Percentiles rank a stretch among this genome's conserved stretches.
Conservation (phyloP, 164 flowering plant genomes). For the Tinospora cordifolia region DNA sequence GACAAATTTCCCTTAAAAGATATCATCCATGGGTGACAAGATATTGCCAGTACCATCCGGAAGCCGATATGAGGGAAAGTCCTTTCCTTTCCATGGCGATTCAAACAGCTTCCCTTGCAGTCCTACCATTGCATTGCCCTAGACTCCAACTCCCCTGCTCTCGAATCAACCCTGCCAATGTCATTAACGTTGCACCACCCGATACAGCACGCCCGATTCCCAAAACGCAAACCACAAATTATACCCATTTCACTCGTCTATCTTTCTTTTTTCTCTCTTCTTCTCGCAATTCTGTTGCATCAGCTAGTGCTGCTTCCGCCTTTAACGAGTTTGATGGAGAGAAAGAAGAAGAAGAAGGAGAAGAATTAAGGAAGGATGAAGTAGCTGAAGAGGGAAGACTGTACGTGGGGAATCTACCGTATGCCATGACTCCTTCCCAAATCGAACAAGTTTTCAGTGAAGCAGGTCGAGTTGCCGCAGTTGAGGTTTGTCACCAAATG, state of each 20-base stretch:
- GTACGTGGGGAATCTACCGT: conserved; percentile 81
- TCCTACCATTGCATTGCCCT: no score
- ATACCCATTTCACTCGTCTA: conserved; percentile 12
- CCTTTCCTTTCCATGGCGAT: no score
- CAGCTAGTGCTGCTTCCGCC: conserved; percentile 7
- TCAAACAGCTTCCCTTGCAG: no score
- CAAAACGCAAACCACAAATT: conserved; percentile 15
- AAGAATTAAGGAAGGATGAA: conserved; percentile 8
- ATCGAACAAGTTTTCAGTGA: conserved; percentile 52
- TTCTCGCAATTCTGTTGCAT: conserved; percentile 8
- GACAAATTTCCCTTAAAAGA: no score
- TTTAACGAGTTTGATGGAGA: conserved; percentile 19
- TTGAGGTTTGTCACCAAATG: conserved; percentile 35
- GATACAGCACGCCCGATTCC: neutral
- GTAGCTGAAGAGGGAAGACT: conserved; percentile 33
- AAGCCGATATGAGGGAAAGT: no score
- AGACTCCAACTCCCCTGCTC: no score
- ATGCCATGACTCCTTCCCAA: conserved; percentile 50
- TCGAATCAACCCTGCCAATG: no score
- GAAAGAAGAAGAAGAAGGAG: conserved; percentile 21
- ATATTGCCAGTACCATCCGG: no score
- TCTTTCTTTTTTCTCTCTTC: conserved; percentile 8
- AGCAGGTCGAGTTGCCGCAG: conserved; percentile 57
- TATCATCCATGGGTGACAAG: no score
- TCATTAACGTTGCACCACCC: no score